These are phyloP conservation scores for Candida vartiovaarae DNA, from an alignment of 805 yeast genomes.

Conservation along the genomic window DNA sequence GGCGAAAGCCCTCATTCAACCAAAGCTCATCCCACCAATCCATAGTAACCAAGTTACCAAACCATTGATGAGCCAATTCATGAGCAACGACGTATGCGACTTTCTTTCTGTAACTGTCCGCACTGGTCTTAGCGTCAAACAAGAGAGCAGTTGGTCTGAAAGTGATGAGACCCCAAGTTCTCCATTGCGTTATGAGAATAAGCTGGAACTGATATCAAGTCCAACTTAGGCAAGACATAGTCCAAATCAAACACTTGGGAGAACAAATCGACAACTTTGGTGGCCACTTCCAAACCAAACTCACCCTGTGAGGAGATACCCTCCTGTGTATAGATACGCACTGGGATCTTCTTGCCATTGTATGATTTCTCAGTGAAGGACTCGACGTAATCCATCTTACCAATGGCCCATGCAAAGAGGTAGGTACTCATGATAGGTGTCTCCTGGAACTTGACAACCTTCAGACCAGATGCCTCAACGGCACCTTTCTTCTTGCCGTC, in stretches of 20 bases:
- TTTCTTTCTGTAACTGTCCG: constrained; percentile 53
- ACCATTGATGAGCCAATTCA: constrained; percentile 90
- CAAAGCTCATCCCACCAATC: constrained; percentile 90
- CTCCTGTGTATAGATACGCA: constrained; percentile 73
- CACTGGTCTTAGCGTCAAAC: constrained; percentile 60
- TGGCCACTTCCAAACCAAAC: constrained; percentile 66
- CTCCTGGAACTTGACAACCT: constrained; percentile 42
- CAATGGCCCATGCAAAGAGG: constrained; percentile 74
- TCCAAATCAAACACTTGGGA: constrained; percentile 66
- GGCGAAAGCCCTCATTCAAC: constrained; percentile 86
- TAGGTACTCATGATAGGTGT: constrained; percentile 83
- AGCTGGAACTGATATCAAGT: constrained; percentile 73
- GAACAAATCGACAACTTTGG: constrained; percentile 65
- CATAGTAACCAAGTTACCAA: constrained; percentile 85
- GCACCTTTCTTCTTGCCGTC: constrained; percentile 46
- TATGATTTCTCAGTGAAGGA: constrained; percentile 25
- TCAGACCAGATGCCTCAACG: constrained; percentile 20
- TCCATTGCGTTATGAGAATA: constrained; percentile 89
- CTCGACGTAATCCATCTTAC: constrained; percentile 70
- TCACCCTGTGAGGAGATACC: constrained; percentile 66
- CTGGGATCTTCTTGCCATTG: constrained; percentile 64
- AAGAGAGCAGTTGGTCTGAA: constrained; percentile 71
- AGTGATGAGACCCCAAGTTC: constrained; percentile 78
- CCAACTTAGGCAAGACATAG: constrained; percentile 77
- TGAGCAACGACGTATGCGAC: constrained; percentile 84